Evolutionary conservation across 345 rosid genomes (phyloP), one percentile per base, ranked within the genome.

Genomic region (Populus alba): DNA sequence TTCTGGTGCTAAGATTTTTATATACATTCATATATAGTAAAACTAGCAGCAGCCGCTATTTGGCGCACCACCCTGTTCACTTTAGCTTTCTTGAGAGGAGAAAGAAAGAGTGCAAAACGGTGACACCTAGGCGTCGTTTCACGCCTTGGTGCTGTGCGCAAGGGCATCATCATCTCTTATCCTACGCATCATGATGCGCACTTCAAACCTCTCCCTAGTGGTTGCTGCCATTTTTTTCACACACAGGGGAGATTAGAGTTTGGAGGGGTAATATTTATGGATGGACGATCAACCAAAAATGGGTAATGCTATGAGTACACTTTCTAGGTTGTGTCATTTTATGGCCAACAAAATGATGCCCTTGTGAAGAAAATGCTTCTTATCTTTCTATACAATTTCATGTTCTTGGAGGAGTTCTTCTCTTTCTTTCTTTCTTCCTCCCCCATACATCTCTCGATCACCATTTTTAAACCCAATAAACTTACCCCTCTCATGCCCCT

Each of bases 281-380:
- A 49, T 49, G 7, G 20, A 74, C 67, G 68, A 49, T 70, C 12
- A 70, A 23, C 23, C 67, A 45, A 68, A 72, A 79, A 72, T 77
- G 79, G 78, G 80, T 49, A 15, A 23, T 57, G 63, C 35, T 59
- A 82, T 83, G 87, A 87, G 83, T 87, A 76, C 86, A 80, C 85
- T 85, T 84, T 86, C 78, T 45, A 70, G 79, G 78, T 49, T 49
- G 79, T 81, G 87, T 74, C 68, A 71, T 82, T 70, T 80, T 86
- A 86, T 92, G 98, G 98, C 97, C 87, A 94, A 90, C 97, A 91
- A 84, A 79, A 94, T 94, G 83, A 94, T 94, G 77, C 78, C 78
- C 72, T 71, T 59, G 80, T 68, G 85, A 87, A 85, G 86, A 81
- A 87, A 86, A 69, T 89, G 84, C 83, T 85, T 85, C 92, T 86